These are phyloP conservation scores for Haberlea rhodopensis DNA, from an alignment of 257 asterid genomes.

Conservation along the genomic window DNA sequence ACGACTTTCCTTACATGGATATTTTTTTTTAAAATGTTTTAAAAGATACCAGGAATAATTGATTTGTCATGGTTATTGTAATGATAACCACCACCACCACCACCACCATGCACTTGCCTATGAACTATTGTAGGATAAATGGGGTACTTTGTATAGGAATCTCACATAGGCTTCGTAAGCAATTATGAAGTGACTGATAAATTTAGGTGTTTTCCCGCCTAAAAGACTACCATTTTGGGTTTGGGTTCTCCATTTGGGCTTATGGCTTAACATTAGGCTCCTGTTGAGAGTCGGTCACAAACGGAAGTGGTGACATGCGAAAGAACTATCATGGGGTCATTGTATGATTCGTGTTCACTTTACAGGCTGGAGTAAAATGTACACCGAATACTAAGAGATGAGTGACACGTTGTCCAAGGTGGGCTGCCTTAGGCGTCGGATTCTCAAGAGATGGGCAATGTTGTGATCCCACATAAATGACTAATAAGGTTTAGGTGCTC, in stretches of 20 bases:
- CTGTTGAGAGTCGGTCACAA: too few relatives aligned
- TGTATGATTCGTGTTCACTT: neutral
- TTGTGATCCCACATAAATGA: neutral
- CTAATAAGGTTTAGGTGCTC: neutral
- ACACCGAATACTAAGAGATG: neutral
- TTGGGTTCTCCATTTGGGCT: too few relatives aligned
- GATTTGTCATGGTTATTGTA: neutral
- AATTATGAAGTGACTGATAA: too few relatives aligned
- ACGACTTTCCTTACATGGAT: neutral
- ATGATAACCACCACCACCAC: neutral
- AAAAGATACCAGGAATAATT: neutral
- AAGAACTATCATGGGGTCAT: neutral
- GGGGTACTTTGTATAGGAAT: neutral
- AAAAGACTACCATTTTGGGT: too few relatives aligned
- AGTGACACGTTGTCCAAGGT: neutral
- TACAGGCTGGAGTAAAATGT: neutral
- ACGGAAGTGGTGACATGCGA: too few relatives aligned
- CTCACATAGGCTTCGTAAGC: neutral
- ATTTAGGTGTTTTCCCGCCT: too few relatives aligned
- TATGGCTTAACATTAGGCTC: too few relatives aligned
- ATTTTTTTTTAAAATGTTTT: conserved; percentile 3
- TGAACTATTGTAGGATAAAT: neutral
- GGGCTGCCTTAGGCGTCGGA: neutral
- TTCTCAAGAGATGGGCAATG: neutral
- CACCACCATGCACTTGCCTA: neutral